These are phyloP conservation scores for Xylaria sp. DNA, from an alignment of 2,329 filamentous ascomycete species.

Conservation along the genomic window DNA sequence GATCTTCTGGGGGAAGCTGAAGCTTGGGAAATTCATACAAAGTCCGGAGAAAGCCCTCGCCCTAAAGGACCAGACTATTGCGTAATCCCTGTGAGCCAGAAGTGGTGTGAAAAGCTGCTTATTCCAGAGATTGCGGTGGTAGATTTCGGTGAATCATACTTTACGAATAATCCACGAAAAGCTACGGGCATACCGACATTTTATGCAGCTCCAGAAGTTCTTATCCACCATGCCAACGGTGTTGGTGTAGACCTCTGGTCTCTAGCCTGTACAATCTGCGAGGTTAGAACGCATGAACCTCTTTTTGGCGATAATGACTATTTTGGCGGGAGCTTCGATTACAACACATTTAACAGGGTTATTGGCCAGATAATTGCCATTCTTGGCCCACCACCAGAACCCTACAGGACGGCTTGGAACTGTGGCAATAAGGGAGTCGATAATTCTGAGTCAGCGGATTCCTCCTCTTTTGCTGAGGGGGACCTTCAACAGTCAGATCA, in stretches of 20 bases:
- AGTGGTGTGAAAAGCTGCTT: neutral
- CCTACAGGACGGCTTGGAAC: neutral
- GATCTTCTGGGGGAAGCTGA: conserved; percentile 3
- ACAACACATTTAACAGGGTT: neutral
- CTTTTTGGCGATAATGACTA: neutral
- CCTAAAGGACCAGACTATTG: neutral
- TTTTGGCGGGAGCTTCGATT: neutral
- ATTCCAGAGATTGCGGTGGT: conserved; percentile 29
- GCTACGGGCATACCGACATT: conserved; percentile 19
- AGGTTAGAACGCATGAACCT: neutral
- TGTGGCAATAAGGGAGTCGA: neutral
- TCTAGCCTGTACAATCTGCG: conserved; percentile 15
- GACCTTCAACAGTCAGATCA: neutral
- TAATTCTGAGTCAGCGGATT: neutral
- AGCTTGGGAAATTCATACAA: neutral
- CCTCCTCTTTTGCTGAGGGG: neutral
- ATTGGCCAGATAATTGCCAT: neutral
- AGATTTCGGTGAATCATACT: conserved; percentile 38
- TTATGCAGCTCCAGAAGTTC: conserved; percentile 35
- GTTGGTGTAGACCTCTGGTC: conserved; percentile 36
- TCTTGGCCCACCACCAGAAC: neutral
- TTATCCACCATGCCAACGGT: neutral
- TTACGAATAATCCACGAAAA: conserved; percentile 1
- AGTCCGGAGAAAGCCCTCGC: neutral
- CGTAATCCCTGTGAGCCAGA: neutral